phyloP scores from a whole-genome alignment of 352 stramenopile genomes.

The Pythium guiyangense region DNA sequence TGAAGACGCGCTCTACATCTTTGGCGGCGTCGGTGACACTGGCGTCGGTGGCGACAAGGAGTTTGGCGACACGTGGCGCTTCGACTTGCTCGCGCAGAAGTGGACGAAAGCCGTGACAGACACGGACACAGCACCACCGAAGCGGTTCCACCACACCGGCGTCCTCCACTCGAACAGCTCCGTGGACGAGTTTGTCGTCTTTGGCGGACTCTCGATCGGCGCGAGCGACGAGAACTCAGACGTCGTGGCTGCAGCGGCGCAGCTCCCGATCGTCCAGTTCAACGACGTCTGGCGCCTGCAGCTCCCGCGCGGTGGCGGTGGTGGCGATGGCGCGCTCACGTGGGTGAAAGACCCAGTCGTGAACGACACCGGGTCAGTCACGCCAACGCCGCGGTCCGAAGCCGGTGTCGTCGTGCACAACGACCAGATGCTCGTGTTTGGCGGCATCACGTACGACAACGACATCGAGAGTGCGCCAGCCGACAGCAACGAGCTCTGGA shows the following conservation, averaged over 20 bases:
- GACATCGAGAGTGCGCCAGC: constrained; percentile 20
- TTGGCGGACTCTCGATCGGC: constrained; percentile 40
- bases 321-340: not conserved
- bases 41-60: constrained; percentile 32
- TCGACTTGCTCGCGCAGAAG: constrained; percentile 29
- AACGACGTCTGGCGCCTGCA: constrained; percentile 51
- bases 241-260: not conserved
- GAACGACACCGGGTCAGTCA: constrained; percentile 3
- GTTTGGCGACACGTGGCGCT: constrained; percentile 69
- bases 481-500: constrained; percentile 63
- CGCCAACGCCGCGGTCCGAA: constrained; percentile 40
- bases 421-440: constrained; percentile 57
- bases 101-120: constrained; percentile 28
- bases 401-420: constrained; percentile 41
- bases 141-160: constrained; percentile 40
- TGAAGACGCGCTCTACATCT: constrained; percentile 55
- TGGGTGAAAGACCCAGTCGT: constrained; percentile 34
- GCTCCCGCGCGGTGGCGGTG: constrained; percentile 8
- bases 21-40: constrained; percentile 45
- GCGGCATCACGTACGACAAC: constrained; percentile 63
- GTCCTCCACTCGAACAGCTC: constrained; percentile 34
- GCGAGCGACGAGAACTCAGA: constrained; percentile 8
- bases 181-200: constrained; percentile 42
- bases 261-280: constrained; percentile 35
- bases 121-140: constrained; percentile 17